Evolutionary conservation across 352 stramenopile species (phyloP), one percentile per base, ranked within the genome.

Genomic region (Pythium brachiatum): DNA sequence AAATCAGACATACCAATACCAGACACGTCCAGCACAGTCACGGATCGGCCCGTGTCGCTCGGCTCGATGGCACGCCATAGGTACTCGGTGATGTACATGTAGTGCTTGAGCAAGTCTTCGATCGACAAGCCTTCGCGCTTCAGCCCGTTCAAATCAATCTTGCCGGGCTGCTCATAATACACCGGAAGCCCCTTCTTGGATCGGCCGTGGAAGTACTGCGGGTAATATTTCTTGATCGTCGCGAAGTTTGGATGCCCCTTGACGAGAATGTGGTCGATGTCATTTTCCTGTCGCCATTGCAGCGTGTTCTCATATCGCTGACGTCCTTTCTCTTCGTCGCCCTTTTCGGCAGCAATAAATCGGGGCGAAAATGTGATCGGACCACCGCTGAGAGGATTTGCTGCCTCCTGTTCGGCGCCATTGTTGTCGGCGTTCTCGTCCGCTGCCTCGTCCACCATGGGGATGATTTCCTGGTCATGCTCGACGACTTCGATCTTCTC

Each of bases 81-180:
- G 61, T 95, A 97, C 74, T 97, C 89, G 39, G 89, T 96, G 64
- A 96, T 93, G 75, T 95, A 97, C 69, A 96, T 93, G 76, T 97
- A 97, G 69, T 97, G 89, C 55, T 79, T 76, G 63, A 96, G 59
- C 47, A 97, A 62, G 34, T 95, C 78, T 64, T 96, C 88, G 48
- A 97, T 92, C 27, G 86, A 91, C 15, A 97, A 69, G 3, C 89
- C 89, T 20, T 94, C 85, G 8, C 83, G 76, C 71, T 95, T 95
- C 18, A 97, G 76, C 38, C 85, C 85, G 20, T 85, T 72, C 12
- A 97, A 71, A 54, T 96, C 75, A 38, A 96, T 97, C 70, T 94
- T 94, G 16, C 87, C 85, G 3, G 86, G 79, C 44, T 88, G 82
- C 52, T 95, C 86, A 44, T 93, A 95, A 73, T 96, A 96, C 29